Evolutionary conservation across 768 basidiomycete genomes (phyloP), one percentile per base, ranked within the genome.

Genomic region (Clitopilus hobsonii): DNA sequence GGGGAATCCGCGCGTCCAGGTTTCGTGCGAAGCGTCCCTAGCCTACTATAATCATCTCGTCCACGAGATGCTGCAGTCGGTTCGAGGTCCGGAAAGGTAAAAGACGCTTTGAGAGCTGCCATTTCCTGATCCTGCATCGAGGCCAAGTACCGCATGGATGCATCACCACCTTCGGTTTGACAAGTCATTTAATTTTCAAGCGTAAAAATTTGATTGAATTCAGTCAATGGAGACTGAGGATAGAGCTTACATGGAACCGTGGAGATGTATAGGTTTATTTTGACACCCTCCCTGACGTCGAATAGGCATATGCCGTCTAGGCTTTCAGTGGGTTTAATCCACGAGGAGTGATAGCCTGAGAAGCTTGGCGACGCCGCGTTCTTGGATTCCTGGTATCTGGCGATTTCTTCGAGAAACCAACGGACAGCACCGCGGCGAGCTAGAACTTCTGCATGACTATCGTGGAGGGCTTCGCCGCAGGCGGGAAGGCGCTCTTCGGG

Each of bases 381-480:
- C 41, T 54, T 62, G 57, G 57, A 57, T 2, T 53, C 48, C 51
- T 58, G 28, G 38, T 62, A 66, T 24, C 82, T 76, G 7, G 63
- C 57, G 14, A 87, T 74, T 67, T 97, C 91, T 55, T 88, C 83
- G 27, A 94, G 67, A 48, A 93, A 72, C 92, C 93, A 98, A 23
- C 86, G 78, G 38, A 87, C 65, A 0, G 88, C 84, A 7, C 86
- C 86, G 26, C 95, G 78, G 18, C 92, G 80, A 1, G 93, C 93
- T n/a, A 97, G 75, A 20, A 95, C 82, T 69, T 98, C 95, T 8
- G 95, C 95, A 67, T 98, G 95, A 52, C 82, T 86, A 63, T 97
- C 95, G 63, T 95, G 93, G 16, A 97, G 59, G 1, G 84, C 78
- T 63, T 96, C 92, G 0, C 95, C 95, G 25, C 75, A 73, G 5